Base-by-base conservation (phyloP, 1,284 basidiomycete genomes). In the Boletellus deceptivus region DNA sequence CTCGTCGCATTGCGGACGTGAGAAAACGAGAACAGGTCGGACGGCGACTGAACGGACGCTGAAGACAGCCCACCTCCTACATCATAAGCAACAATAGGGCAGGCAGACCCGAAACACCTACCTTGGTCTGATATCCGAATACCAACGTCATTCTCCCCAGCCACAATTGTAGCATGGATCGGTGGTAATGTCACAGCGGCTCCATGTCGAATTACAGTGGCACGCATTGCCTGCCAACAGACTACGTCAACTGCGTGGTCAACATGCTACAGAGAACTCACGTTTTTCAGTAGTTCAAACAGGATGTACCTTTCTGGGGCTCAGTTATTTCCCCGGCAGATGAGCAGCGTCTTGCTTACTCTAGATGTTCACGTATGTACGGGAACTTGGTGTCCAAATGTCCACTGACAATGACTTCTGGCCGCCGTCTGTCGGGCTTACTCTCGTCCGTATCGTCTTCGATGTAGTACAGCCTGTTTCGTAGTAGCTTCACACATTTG, bases 111-210 rank as follows among this genome's bases (percentile, higher is more conserved):
- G 14, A 31, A 27, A 42, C 27, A 43, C 27, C 27, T 4, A 84
- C 90, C 91, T 81, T 91, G 84, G 65, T 93, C 91, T 25, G 91
- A 92, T 72, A 93, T 87, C 38, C 91, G 83, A 46, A 93, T 78
- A 16, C 82, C 78, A 45, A 93, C 79, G 50, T 89, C 80, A 48
- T 90, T 79, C 36, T 81, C 75, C 1, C 86, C 84, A 4, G 83
- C 80, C 8, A 85, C 83, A 37, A 93, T 83, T 0, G 91, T 93
- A 2, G 83, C 84, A 38, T 70, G 73, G 53, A 93, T 84, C 4
- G 78, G 75, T 27, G 88, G 85, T 27, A 80, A 64, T 6, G 59
- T 49, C 16, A 59, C 37, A 3, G 68, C 62, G 36, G 70, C 60
- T n/a, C 60, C 67, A 64, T 89, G 81, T 46, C 74, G 74, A 20